Evolutionary conservation across 768 basidiomycete species (phyloP), one percentile per base, ranked within the genome.

Genomic region (Boletellus emodensis): DNA sequence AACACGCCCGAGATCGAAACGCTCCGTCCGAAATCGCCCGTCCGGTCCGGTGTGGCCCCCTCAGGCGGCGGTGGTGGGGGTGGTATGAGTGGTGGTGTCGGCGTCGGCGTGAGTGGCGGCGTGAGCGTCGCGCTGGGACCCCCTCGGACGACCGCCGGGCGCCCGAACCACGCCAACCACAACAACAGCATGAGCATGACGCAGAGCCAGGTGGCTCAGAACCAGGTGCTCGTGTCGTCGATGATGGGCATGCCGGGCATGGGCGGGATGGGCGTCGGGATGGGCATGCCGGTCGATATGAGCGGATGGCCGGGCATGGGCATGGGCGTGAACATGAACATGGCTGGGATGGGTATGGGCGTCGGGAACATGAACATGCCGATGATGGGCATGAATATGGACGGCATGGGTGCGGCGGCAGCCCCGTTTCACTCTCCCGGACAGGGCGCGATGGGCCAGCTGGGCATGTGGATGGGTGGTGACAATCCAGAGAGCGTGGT

Each of bases 1-100:
- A 82, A 79, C 69, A 82, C 84, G 4, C 61, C 79, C 65, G 92
- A 94, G 57, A 90, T 95, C 58, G 90, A 95, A 48, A 76, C 79
- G 0, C 74, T 95, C 15, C 76, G 92, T 15, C 92, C 91, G 0
- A 94, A 94, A 65, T 93, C 90, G 1, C 92, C 93, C 9, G 73
- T 84, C 20, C 74, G 83, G 40, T 61, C 66, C 11, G 69, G 73
- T 30, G 24, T 24, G 24, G 24, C 40, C n/a, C 46, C 47, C 13
- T 40, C 53, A 0, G 58, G 65, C 55, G 57, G 71, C 60, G 44
- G 65, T 49, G 52, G 62, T 40, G 52, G 24, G 24, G 24, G 24
- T 24, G 24, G 24, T 6, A 24, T 63, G 32, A 52, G 63, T 37
- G 54, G 63, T 26, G 57, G 60, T 28, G 49, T 62, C 13, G 53